These are phyloP conservation scores for Aspergillus asperescens DNA, from an alignment of 495 filamentous ascomycete species.

Conservation along the genomic window DNA sequence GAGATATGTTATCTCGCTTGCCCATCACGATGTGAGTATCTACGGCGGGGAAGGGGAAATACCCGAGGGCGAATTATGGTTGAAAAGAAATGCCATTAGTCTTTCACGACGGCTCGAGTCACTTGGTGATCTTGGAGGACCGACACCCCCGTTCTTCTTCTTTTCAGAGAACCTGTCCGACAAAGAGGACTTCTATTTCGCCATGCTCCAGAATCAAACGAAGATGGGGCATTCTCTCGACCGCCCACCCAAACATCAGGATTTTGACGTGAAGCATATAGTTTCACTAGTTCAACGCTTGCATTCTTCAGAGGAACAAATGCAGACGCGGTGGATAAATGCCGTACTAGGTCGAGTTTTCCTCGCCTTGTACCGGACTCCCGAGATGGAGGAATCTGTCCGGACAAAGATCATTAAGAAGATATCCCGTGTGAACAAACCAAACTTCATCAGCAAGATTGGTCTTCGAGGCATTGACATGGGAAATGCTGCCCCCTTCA, in stretches of 20 bases:
- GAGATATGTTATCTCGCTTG: conserved; percentile 87
- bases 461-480: conserved; percentile 76
- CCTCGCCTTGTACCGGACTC: conserved; percentile 78
- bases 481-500: conserved; percentile 78
- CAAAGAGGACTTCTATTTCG: conserved; percentile 98
- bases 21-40: conserved; percentile 79
- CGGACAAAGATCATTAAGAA: conserved; percentile 90
- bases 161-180: conserved; percentile 92
- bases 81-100: conserved; percentile 91
- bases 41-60: conserved; percentile 77
- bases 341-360: conserved; percentile 84
- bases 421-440: conserved; percentile 88
- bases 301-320: conserved; percentile 85
- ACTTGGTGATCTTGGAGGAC: conserved; percentile 52
- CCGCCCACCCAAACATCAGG: conserved; percentile 62
- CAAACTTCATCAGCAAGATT: conserved; percentile 79
- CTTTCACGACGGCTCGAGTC: conserved; percentile 65
- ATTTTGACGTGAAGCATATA: conserved; percentile 79
- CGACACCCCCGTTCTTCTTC: conserved; percentile 77
- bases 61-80: conserved; percentile 87
- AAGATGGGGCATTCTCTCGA: conserved; percentile 51
- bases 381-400: conserved; percentile 71
- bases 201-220: conserved; percentile 79
- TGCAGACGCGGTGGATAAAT: conserved; percentile 93
- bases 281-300: conserved; percentile 80